Conservation (phyloP, 2,329 filamentous ascomycete species). For the Exophiala sp. region DNA sequence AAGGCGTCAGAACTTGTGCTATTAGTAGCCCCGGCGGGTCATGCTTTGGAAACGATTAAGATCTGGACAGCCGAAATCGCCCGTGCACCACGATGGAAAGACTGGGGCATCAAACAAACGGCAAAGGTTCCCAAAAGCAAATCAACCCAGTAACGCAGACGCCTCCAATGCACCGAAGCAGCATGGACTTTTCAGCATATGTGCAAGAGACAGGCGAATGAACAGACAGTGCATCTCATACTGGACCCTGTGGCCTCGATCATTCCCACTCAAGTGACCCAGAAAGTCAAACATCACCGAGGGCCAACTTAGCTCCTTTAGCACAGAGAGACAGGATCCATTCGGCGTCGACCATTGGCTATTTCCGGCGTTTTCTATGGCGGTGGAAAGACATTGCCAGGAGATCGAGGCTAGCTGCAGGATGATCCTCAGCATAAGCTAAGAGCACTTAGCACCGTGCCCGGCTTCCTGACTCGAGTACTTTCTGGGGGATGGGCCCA, state of each 20-base stretch:
- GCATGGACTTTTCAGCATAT: constrained; percentile 11
- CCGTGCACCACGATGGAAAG: constrained; percentile 3
- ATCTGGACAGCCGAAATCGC: constrained; percentile 5
- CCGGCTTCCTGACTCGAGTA: constrained; percentile 3
- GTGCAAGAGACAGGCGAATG: constrained; percentile 10
- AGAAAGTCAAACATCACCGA: constrained; percentile 10
- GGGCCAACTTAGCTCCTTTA: constrained; percentile 10
- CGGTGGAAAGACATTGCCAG: not conserved
- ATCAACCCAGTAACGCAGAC: constrained; percentile 19
- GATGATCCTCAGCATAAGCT: constrained; percentile 1
- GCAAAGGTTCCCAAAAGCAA: constrained; percentile 4
- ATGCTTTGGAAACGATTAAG: constrained; percentile 2
- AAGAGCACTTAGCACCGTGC: not conserved
- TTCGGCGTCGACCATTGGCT: constrained; percentile 9
- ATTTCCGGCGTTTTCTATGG: not conserved
- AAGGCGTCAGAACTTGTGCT: constrained; percentile 1
- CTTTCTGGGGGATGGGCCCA: constrained; percentile 1
- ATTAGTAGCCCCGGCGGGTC: not conserved
- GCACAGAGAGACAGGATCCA: constrained; percentile 8
- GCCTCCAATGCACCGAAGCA: constrained; percentile 4
- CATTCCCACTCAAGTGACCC: constrained; percentile 5
- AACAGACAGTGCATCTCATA: constrained; percentile 9
- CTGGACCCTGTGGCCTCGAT: constrained; percentile 9
- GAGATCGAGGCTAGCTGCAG: constrained; percentile 9
- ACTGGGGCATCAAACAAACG: not conserved